Percentiles rank a stretch among this genome's conserved stretches.
Conservation (phyloP, 257 asterid genomes). For the Leptodermis oblonga region DNA sequence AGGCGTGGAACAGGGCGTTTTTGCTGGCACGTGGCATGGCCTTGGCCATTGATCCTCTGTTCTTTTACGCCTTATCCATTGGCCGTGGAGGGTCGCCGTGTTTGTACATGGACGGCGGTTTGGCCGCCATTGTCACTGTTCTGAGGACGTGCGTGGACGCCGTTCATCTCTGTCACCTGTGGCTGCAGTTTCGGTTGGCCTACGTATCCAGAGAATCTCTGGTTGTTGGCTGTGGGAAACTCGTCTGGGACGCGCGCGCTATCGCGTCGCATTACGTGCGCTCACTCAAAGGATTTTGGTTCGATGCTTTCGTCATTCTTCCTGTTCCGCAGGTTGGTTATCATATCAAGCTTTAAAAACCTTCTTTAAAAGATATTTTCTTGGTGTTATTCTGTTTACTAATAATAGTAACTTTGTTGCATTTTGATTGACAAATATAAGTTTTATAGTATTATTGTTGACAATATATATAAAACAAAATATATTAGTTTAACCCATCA, state of each 20-base stretch:
- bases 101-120: constrained; percentile 62
- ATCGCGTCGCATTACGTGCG: constrained; percentile 67
- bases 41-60: constrained; percentile 78
- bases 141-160: constrained; percentile 78
- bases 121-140: constrained; percentile 65
- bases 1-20: constrained; percentile 78
- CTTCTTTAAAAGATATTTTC: too few relatives aligned
- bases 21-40: constrained; percentile 93
- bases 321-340: constrained; percentile 86
- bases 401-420: too few relatives aligned
- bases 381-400: too few relatives aligned
- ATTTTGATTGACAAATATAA: too few relatives aligned
- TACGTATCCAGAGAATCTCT: constrained; percentile 88
- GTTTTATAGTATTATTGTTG: too few relatives aligned
- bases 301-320: constrained; percentile 83
- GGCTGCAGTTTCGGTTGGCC: constrained; percentile 86
- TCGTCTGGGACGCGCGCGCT: constrained; percentile 93
- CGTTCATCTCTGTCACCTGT: constrained; percentile 71
- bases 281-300: constrained; percentile 82
- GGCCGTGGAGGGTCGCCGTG: constrained; percentile 79
- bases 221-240: constrained; percentile 91
- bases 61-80: constrained; percentile 77
- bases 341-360: too few relatives aligned
- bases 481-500: too few relatives aligned
- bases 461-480: too few relatives aligned